These are phyloP conservation scores for Candida parachauliodes DNA, from an alignment of 805 yeast species.

Conservation along the genomic window DNA sequence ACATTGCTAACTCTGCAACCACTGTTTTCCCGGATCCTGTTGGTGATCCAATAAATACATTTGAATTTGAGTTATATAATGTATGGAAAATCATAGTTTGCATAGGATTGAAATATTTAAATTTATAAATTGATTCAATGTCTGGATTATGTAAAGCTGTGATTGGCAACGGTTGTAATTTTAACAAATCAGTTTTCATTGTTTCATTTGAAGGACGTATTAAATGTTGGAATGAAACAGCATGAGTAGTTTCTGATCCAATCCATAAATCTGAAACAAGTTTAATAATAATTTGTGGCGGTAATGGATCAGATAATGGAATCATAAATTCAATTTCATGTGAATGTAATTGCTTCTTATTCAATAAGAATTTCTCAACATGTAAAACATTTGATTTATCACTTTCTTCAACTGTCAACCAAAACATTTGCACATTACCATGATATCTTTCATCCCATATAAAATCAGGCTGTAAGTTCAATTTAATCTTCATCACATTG, in stretches of 20 bases:
- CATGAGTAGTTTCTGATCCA: conserved; percentile 72
- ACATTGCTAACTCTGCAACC: conserved; percentile 93
- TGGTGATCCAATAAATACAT: conserved; percentile 93
- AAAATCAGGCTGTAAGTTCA: conserved; percentile 70
- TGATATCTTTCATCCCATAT: conserved; percentile 80
- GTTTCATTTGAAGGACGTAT: conserved; percentile 87
- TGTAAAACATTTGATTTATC: conserved; percentile 72
- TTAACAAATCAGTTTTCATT: conserved; percentile 72
- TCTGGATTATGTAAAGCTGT: conserved; percentile 68
- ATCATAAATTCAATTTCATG: conserved; percentile 90
- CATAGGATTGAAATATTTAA: conserved; percentile 94
- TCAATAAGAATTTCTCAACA: conserved; percentile 73
- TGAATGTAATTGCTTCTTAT: conserved; percentile 48
- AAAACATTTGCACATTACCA: conserved; percentile 80
- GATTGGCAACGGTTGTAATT: conserved; percentile 82
- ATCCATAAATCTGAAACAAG: conserved; percentile 85
- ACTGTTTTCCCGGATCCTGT: conserved; percentile 98
- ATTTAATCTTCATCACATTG: conserved; percentile 79
- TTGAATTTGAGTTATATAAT: conserved; percentile 70
- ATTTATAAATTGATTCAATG: conserved; percentile 71
- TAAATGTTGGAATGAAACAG: conserved; percentile 85
- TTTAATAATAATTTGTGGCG: conserved; percentile 79
- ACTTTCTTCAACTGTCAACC: conserved; percentile 91
- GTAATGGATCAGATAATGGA: conserved; percentile 85
- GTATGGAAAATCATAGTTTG: conserved; percentile 96